Evolutionary conservation across 2,329 filamentous ascomycete genomes (phyloP), one percentile per base, ranked within the genome.

Genomic region (Elsinoe batatas): DNA sequence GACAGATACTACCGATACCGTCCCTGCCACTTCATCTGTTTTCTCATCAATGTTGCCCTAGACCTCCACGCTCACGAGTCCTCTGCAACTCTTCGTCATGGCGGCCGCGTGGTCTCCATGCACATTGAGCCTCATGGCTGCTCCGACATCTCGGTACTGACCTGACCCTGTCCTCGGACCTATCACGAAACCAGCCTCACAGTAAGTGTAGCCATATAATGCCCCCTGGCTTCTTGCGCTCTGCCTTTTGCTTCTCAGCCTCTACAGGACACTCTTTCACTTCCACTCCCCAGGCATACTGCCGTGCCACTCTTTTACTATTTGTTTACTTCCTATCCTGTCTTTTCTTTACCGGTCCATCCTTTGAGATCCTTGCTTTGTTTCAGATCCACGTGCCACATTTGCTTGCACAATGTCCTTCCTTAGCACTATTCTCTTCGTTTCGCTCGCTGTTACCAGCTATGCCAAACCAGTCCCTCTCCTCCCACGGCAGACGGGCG

Each of bases 271-370:
- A 51, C 32, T 20, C 47, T n/a, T 51, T 38, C 47, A 5, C 26
- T 51, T 37, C 35, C 8, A 7, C n/a, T 22, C 12, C 47, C 20
- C 37, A 10, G 32, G 6, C 46, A 18, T 51, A 12, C 12, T 33
- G 47, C 47, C 35, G 20, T 13, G 47, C 26, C 44, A 17, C 33
- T 49, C 44, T 33, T 51, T 51, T n/a, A 51, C 26, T 38, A 51
- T 51, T 49, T 49, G 44, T 49, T 49, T 49, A 49, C 44, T 33
- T 49, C 13, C 12, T 49, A 15, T 26, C 44, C 26, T 35, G 44
- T 35, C 44, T 2, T 35, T 49, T 26, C 30, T 35, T 49, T 12
- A 49, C 30, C 30, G 40, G 40, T 44, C 17, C 18, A 44, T 44
- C 40, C 8, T 33, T 17, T 20, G 26, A 33, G 44, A 30, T 26